Percentiles rank a stretch among this genome's conserved stretches.
These are phyloP conservation scores for Cornus controversa DNA, from an alignment of 148 eudicot genomes.

Conservation along the genomic window DNA sequence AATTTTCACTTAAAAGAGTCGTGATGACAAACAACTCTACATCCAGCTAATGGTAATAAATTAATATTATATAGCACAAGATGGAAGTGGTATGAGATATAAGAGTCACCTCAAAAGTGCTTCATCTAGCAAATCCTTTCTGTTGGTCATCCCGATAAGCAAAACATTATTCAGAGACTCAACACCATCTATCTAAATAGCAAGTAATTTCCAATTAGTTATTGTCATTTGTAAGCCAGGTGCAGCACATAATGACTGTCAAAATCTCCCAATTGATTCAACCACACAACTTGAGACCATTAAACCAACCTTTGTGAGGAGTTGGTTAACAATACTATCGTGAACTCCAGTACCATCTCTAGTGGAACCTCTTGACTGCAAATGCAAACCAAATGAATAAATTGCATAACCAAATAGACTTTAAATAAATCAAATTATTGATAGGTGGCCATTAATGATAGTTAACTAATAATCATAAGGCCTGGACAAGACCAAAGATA, in stretches of 20 bases:
- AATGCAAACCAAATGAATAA: conserved; percentile 7
- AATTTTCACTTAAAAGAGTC: not conserved
- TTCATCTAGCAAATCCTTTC: conserved; percentile 92
- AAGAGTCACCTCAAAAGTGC: conserved; percentile 79
- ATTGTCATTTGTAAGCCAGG: not conserved
- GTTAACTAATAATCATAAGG: not conserved
- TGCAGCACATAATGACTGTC: not conserved
- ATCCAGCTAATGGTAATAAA: not conserved
- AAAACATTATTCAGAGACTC: conserved; percentile 84
- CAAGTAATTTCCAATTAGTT: conserved; percentile 20
- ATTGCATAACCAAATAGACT: conserved; percentile 7
- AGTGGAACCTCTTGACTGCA: conserved; percentile 98
- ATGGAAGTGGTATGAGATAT: not conserved
- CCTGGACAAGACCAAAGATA: not conserved
- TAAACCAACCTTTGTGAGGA: conserved; percentile 67
- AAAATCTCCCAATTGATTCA: conserved; percentile 7
- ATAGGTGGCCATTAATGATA: not conserved
- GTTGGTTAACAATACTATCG: conserved; percentile 88
- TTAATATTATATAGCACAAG: not conserved
- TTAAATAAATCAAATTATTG: not conserved
- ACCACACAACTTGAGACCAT: conserved; percentile 3
- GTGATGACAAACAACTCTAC: not conserved
- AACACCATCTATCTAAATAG: conserved; percentile 89
- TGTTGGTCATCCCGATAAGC: conserved; percentile 87
- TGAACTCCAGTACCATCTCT: conserved; percentile 99